phyloP scores from a whole-genome alignment of 2,329 filamentous ascomycete species.

The Endothia cerciana region DNA sequence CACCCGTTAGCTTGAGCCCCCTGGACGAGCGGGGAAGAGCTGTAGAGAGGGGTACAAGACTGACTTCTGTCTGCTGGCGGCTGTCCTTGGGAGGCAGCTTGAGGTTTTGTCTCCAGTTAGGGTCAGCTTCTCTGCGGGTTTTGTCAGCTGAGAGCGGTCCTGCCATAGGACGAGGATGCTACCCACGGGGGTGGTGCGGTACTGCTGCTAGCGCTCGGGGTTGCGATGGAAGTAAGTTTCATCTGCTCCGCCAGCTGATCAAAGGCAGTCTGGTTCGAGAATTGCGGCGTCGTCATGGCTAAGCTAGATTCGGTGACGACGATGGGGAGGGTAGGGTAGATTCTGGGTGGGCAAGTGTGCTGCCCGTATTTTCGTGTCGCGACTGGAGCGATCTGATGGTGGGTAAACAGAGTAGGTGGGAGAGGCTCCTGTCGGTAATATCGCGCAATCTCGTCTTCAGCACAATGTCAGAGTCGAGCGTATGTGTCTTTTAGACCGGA shows the following conservation, averaged over 20 bases:
- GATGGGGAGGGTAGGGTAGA: not conserved
- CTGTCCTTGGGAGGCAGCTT: conserved; percentile 75
- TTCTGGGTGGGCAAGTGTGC: conserved; percentile 2
- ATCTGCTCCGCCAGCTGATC: conserved; percentile 29
- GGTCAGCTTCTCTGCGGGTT: conserved; percentile 54
- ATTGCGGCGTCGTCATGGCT: conserved; percentile 20
- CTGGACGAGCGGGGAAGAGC: not conserved
- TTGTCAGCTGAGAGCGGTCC: conserved; percentile 37
- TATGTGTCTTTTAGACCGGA: not conserved
- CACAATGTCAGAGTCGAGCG: not conserved
- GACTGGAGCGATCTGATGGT: conserved; percentile 5
- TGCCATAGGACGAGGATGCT: not conserved
- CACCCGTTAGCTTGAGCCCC: conserved; percentile 13
- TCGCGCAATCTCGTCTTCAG: conserved; percentile 16
- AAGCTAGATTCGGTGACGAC: not conserved
- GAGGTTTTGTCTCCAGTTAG: conserved; percentile 75
- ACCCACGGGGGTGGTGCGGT: conserved; percentile 9
- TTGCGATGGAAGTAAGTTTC: conserved; percentile 21
- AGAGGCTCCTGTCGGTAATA: conserved; percentile 5
- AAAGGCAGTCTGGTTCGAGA: conserved; percentile 22
- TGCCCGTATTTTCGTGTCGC: conserved; percentile 13
- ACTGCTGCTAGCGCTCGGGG: conserved; percentile 13
- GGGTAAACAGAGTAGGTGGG: not conserved
- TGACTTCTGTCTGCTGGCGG: conserved; percentile 80
- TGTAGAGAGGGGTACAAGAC: conserved; percentile 27